Base-by-base conservation (phyloP, 345 rosid genomes). In the Populus simonii region DNA sequence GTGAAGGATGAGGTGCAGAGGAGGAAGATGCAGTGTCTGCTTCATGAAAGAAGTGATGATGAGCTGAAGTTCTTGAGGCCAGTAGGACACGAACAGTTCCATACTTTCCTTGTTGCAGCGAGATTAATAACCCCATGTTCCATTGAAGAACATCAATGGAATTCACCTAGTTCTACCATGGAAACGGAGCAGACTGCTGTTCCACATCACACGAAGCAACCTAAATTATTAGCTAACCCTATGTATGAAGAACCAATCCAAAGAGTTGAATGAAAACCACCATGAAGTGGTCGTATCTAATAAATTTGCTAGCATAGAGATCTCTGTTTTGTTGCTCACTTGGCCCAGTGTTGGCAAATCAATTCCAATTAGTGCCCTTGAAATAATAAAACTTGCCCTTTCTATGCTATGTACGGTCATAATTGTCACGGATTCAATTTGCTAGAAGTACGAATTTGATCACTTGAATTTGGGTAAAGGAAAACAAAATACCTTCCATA, bases 1-100 rank as follows among this genome's bases (percentile, higher is more conserved):
- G 91, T 93, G 25, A 88, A 86, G 74, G 95, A 96, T 18, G 97
- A 92, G 84, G 85, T 93, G 76, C 85, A 89, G 73, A 84, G 78
- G 77, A 85, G 96, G 86, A 90, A 84, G 84, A 75, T 76, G 81
- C 88, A 83, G 57, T 65, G 39, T 67, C 49, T 43, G 83, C 73
- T 47, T 25, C 61, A n/a, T 3, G 76, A 82, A 68, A 73, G 77
- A 41, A 74, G 83, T 61, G 83, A 81, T 23, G 74, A 80, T 20
- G 85, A 77, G 72, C 77, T 70, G 9, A 80, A 70, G 71, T 85
- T 83, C 75, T 35, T 68, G 73, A 86, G 86, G 81, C 83, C 86
- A 8, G 82, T 68, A 25, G 90, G 92, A 51, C 94, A 90, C 22
- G 94, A 92, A 61, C 84, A 87, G 76, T 92, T 92, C 81, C 90